Evolutionary conservation across 306 rosid species (phyloP), one percentile per base, ranked within the genome.

Genomic region (Quercus alba): DNA sequence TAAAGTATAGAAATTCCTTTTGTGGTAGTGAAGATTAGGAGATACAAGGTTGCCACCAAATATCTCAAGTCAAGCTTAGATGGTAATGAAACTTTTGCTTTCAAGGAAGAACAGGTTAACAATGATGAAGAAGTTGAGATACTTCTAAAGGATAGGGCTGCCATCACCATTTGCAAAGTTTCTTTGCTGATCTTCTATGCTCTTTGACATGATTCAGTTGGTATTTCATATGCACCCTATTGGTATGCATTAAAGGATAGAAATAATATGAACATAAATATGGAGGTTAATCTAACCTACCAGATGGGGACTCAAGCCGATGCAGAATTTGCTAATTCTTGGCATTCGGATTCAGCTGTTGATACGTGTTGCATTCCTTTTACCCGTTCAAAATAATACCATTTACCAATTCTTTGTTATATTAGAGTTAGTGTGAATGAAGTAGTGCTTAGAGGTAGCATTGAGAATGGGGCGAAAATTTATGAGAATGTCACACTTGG

Each of bases 71-170:
- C 49, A n/a, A 49, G 75, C 18, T 83, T 81, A 18, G 71, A 75
- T 57, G 72, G 86, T 85, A n/a, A 78, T 68, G 77, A 85, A 64
- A 81, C 82, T 44, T 85, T 85, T 35, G 80, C 81, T 28, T 26
- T 82, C 13, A 83, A 77, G 41, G 63, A 78, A 62, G 80, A 68
- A 49, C 26, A 58, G 17, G 35, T 33, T 68, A 56, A 75, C 72
- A 49, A 5, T 10, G 7, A 25, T 85, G 38, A 85, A 78, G 2
- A 35, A 35, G 41, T 35, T 6, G 8, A 35, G 41, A 35, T 35
- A 35, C 41, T 35, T 35, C 8, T 35, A 6, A 35, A 35, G 0
- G 0, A 35, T 35, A 2, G 41, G 41, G 9, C 8, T 35, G 41
- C 0, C 8, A 35, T 35, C 9, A 6, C 2, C 41, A 35, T 35